Base-by-base conservation (phyloP, 176 grass and related monocot species). In the Bothriochloa decipiens region DNA sequence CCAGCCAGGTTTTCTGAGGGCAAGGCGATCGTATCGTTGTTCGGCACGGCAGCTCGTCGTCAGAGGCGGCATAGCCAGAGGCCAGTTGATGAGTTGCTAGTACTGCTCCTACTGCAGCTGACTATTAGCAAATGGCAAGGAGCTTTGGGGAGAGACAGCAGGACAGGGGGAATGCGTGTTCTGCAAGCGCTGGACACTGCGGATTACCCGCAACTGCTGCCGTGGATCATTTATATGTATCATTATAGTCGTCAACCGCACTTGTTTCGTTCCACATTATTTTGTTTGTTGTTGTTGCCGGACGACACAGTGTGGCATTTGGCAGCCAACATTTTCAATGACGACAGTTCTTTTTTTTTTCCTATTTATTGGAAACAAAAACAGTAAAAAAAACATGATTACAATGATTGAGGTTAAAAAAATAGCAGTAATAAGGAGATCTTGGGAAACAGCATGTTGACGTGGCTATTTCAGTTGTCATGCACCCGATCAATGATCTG, bases 401-500 rank as follows among this genome's bases (percentile, higher is more conserved):
- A 58, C n/a, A 39, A 32, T 32, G 29, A 32, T 32, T 22, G 33
- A 5, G 26, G 11, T 69, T 36, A 20, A 2, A 22, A 5, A 3
- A 22, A 4, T 69, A 10, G 22, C 4, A 11, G 9, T 5, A 70
- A 37, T 5, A 37, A 4, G 9, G 11, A 26, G 5, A 23, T 42
- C 4, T 0, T 3, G 3, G 23, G 5, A 0, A 16, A 14, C 8
- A 17, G 40, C 41, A 46, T 2, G 47, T 74, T 29, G 25, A 49
- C 25, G 25, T 18, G 17, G 16, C 12, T 12, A 47, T 17, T 52
- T 70, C 77, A 40, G 80, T 71, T 70, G 82, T 64, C 41, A 53
- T 68, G 50, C 50, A 75, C 23, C 81, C 32, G n/a, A n/a, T n/a
- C n/a, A 45, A 74, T 80, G 22, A 79, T 84, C 5, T 68, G 29